Base-by-base conservation (phyloP, 345 rosid genomes). In the Citrus inodora region DNA sequence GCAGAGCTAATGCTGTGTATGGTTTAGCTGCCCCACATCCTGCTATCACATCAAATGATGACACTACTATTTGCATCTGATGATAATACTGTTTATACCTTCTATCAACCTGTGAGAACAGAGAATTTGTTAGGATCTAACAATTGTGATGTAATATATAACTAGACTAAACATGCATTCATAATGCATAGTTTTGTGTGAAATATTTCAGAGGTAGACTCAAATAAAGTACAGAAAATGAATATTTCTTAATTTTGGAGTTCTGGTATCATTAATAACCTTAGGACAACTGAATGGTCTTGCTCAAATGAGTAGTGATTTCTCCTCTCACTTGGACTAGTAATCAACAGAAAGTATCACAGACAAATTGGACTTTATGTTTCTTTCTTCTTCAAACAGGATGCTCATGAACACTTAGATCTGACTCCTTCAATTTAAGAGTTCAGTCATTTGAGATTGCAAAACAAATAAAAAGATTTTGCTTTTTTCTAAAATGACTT, bases 51-150 rank as follows among this genome's bases (percentile, higher is more conserved):
- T 96, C 97, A 68, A 96, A 96, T 27, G 99, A 96, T 21, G 98
- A 93, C 30, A 96, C 95, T 38, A 96, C 92, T 66, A 92, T 90
- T 86, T 92, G 99, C 98, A 96, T 94, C 89, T 96, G 97, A 74
- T 96, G 94, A 89, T 88, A 87, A 78, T 96, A 96, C 81, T 92
- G 99, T 80, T 89, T 96, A 92, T 94, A 96, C 86, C 89, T 89
- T 80, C 90, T 88, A 83, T 96, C 99, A 68, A 96, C 99, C 99
- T 96, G 86, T 73, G 30, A 78, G 33, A 73, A 77, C 27, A 76
- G 38, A 65, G 64, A 37, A 32, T 37, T 25, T 60, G 9, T 27
- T 25, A 58, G 46, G 7, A 69, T 37, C 80, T 79, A 28, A 62
- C 24, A 70, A 70, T 9, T 28, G 24, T 3, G 5, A 24, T 35